Conservation (phyloP, 1,284 basidiomycete genomes). For the Tilletia horrida region DNA sequence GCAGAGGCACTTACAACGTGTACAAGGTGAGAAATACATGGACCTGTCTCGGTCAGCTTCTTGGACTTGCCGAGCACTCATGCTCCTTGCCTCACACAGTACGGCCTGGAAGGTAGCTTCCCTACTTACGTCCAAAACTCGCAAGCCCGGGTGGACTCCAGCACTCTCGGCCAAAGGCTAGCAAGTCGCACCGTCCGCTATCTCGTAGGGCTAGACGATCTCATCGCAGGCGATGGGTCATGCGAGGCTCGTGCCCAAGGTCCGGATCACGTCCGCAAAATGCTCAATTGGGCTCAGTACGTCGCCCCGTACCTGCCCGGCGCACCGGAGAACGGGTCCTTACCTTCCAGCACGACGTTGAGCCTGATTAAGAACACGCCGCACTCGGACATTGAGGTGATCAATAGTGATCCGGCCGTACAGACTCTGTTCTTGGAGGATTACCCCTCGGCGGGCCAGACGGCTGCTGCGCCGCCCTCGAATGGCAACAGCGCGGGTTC, state of each 20-base stretch:
- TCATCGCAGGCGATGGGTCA: slow-evolving; percentile 24
- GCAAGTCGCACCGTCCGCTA: slow-evolving; percentile 35
- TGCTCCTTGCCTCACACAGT: slow-evolving; percentile 19
- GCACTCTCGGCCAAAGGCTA: slow-evolving; percentile 28
- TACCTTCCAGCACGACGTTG: slow-evolving; percentile 25
- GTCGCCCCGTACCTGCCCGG: slow-evolving; percentile 27
- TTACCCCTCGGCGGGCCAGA: slow-evolving; percentile 40
- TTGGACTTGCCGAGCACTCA: no score
- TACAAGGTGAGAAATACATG: slow-evolving; percentile 32
- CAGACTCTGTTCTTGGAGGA: slow-evolving; percentile 39
- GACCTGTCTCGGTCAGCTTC: no score
- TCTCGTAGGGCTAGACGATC: slow-evolving; percentile 41
- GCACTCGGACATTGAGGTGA: slow-evolving; percentile 40
- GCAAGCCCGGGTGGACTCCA: not conserved
- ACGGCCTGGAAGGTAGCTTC: slow-evolving; percentile 43
- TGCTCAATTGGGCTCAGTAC: slow-evolving; percentile 42
- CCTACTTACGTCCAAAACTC: slow-evolving; percentile 32
- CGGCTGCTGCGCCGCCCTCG: slow-evolving; percentile 27
- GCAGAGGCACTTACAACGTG: slow-evolving; percentile 29
- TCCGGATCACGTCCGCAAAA: slow-evolving; percentile 36
- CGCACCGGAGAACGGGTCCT: not conserved
- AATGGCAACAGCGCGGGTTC: slow-evolving; percentile 20
- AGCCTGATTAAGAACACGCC: slow-evolving; percentile 29
- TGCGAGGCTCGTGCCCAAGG: slow-evolving; percentile 46
- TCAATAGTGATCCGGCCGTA: slow-evolving; percentile 38